Conservation (phyloP, 345 rosid genomes). For the Combretum micranthum region DNA sequence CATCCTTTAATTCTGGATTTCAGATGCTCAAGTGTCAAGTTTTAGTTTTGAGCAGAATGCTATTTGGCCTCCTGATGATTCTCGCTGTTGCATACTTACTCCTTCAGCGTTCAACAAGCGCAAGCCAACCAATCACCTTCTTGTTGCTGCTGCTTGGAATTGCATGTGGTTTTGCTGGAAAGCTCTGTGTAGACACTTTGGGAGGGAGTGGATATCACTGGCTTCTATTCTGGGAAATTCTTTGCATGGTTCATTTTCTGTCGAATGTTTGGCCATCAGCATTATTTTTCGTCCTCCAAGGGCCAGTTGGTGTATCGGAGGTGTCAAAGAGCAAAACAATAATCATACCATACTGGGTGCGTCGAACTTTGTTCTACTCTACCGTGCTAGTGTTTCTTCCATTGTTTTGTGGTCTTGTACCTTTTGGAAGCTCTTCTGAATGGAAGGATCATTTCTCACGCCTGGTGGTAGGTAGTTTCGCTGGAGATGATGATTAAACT, state of each 20-base stretch:
- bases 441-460: slow-evolving; percentile 56
- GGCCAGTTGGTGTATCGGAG: slow-evolving; percentile 33
- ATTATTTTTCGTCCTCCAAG: slow-evolving; percentile 43
- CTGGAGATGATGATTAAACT: slow-evolving; percentile 8
- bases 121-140: slow-evolving; percentile 62
- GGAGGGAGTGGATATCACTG: slow-evolving; percentile 75
- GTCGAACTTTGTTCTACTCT: slow-evolving; percentile 40
- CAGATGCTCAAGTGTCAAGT: slow-evolving; percentile 44
- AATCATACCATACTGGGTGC: slow-evolving; percentile 52
- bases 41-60: slow-evolving; percentile 51
- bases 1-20: slow-evolving; percentile 44
- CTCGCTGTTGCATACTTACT: slow-evolving; percentile 42
- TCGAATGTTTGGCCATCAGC: slow-evolving; percentile 33
- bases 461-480: slow-evolving; percentile 8
- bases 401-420: slow-evolving; percentile 54
- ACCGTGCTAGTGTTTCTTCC: slow-evolving; percentile 46
- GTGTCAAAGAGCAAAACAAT: slow-evolving; percentile 9
- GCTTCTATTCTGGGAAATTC: slow-evolving; percentile 65
- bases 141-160: slow-evolving; percentile 59
- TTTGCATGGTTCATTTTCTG: slow-evolving; percentile 61
- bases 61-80: slow-evolving; percentile 66
- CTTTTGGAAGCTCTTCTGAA: slow-evolving; percentile 57
- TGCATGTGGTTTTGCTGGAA: slow-evolving; percentile 67
- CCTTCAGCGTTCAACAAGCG: slow-evolving; percentile 48
- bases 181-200: slow-evolving; percentile 70